Base-by-base conservation (phyloP, 208 protist species). In the Zelonia costaricensis region DNA sequence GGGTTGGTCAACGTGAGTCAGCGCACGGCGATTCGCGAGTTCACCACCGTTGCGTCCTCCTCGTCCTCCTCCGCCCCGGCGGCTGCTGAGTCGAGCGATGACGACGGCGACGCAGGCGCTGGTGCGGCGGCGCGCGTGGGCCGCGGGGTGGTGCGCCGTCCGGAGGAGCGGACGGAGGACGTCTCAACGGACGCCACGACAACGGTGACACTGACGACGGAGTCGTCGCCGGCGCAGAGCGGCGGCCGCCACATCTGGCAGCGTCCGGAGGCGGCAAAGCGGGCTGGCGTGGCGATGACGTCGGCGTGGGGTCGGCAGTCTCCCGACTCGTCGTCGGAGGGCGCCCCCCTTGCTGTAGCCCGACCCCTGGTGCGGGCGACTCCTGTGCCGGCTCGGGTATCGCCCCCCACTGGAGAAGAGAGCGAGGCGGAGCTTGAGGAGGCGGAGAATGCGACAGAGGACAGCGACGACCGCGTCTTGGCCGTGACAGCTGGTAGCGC, bases 101-200 rank as follows among this genome's bases (percentile, higher is more conserved):
- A 22, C 4, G 63, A 39, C n/a, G 27, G 22, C 22, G 4, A 12
- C 6, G 16, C 25, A 39, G 30, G 30, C 15, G 51, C 35, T 27
- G 28, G 39, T n/a, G 30, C 3, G 9, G 43, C n/a, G 5, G 23
- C 25, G 42, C 10, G 4, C 3, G 16, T n/a, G 7, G 13, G 25
- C 22, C 22, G 36, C 13, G 33, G 52, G 22, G 52, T 27, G 31
- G 18, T 18, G 15, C 35, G 23, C 23, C 23, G 8, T 13, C 23
- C 10, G 13, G 69, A 69, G 25, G 69, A 65, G 55, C 33, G 28
- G 39, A 69, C 59, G 3, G 76, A 82, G 2, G 76, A 82, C 23
- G 35, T 64, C 5, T 74, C 55, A 1, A 68, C 61, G 16, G 70
- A 76, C 13, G 15, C 62, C 27, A 76, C 62, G 3, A 62, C 53